phyloP scores from a whole-genome alignment of 176 grass and related monocot species.

The Guadua angustifolia region DNA sequence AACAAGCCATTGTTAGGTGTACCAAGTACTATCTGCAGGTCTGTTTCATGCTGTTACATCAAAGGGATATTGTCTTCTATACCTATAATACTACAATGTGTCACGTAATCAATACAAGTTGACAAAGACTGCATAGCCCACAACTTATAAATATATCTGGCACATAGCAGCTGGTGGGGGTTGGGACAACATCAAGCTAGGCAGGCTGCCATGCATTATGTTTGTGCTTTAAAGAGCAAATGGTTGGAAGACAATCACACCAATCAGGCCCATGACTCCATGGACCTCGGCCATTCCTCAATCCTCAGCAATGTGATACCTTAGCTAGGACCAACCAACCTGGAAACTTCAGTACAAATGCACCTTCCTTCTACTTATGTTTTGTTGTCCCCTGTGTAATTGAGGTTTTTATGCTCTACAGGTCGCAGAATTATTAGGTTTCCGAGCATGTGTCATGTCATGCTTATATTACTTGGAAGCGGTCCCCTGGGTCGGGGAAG shows the following conservation, averaged over 20 bases:
- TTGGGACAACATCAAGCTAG: slow-evolving; percentile 43
- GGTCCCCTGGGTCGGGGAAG: slow-evolving; percentile 87
- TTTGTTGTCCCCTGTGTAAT: slow-evolving; percentile 16
- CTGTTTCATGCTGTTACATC: slow-evolving; percentile 38
- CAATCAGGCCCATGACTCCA: slow-evolving; percentile 39
- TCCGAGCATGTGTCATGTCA: slow-evolving; percentile 70
- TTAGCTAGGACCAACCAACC: slow-evolving; percentile 33
- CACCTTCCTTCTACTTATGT: slow-evolving; percentile 6
- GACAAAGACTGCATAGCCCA: slow-evolving; percentile 37
- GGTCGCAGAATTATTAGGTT: slow-evolving; percentile 85
- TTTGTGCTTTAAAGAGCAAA: slow-evolving; percentile 35
- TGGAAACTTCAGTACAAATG: slow-evolving; percentile 28
- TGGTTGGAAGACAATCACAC: slow-evolving; percentile 13
- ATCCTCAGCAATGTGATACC: neutral
- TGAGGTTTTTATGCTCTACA: slow-evolving; percentile 35
- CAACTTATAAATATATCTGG: slow-evolving; percentile 30
- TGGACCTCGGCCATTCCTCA: slow-evolving; percentile 35
- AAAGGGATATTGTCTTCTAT: slow-evolving; percentile 38
- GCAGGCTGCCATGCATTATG: slow-evolving; percentile 43
- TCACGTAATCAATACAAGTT: slow-evolving; percentile 41
- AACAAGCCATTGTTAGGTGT: neutral
- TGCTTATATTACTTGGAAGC: slow-evolving; percentile 91
- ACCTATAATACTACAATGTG: slow-evolving; percentile 30
- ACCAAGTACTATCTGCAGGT: slow-evolving; percentile 29
- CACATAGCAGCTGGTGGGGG: slow-evolving; percentile 23